These are phyloP conservation scores for Clavispora asparagi DNA, from an alignment of 805 yeast genomes.

Conservation along the genomic window DNA sequence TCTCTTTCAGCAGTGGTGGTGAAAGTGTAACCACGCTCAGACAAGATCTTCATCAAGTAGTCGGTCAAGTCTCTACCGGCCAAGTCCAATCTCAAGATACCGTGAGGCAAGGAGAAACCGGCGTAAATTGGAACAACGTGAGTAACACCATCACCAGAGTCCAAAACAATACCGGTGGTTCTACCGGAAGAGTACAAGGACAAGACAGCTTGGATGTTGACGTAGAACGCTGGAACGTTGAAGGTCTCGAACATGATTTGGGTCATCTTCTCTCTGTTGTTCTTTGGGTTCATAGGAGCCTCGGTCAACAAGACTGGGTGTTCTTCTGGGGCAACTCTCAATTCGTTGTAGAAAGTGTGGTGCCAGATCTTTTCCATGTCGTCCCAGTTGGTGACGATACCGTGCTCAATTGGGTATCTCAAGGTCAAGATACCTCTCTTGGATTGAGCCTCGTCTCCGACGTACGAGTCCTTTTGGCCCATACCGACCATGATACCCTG, in stretches of 20 bases:
- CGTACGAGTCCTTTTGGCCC: slow-evolving; percentile 99
- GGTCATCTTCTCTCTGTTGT: slow-evolving; percentile 99
- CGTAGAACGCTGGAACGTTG: slow-evolving; percentile 99
- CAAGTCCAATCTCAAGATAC: slow-evolving; percentile 96
- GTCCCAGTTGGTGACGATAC: slow-evolving; percentile 99
- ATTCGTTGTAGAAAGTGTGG: slow-evolving; percentile 99
- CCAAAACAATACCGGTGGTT: slow-evolving; percentile 99
- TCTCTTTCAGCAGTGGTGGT: slow-evolving; percentile 99
- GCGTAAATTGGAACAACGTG: slow-evolving; percentile 99
- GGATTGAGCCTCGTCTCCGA: slow-evolving; percentile 99
- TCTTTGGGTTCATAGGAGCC: slow-evolving; percentile 99
- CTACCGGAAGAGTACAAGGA: slow-evolving; percentile 99
- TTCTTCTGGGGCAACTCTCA: slow-evolving; percentile 99
- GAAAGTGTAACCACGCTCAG: slow-evolving; percentile 99
- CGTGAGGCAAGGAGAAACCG: slow-evolving; percentile 99
- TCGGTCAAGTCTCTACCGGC: slow-evolving; percentile 99
- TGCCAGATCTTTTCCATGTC: slow-evolving; percentile 99
- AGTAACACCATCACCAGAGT: slow-evolving; percentile 99
- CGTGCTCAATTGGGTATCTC: slow-evolving; percentile 99
- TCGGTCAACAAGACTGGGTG: slow-evolving; percentile 99
- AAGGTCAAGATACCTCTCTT: slow-evolving; percentile 99
- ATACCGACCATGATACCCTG: slow-evolving; percentile 99
- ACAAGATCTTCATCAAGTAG: slow-evolving; percentile 95
- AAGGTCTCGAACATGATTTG: slow-evolving; percentile 98
- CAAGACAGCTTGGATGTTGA: slow-evolving; percentile 96